A percentile compares a stretch with the other conserved stretches of the same genome.
Conservation (phyloP, 306 rosid species). For the Rosa chinensis region DNA sequence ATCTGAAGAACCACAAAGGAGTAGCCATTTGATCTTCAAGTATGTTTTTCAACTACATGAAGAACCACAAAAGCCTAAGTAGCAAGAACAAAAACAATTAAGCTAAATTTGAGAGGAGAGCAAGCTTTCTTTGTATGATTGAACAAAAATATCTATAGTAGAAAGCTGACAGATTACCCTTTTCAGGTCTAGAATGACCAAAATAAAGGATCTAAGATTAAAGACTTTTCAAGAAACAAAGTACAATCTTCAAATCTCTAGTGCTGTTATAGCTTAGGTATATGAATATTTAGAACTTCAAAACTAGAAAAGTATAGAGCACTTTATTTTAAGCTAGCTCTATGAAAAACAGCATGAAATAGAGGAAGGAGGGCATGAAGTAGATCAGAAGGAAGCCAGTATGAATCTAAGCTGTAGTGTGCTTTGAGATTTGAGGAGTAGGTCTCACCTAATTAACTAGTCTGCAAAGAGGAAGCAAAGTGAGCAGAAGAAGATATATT, state of each 20-base stretch:
- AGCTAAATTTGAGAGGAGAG: conserved; percentile 5
- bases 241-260: too few relatives aligned
- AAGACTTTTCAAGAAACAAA: too few relatives aligned
- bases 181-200: too few relatives aligned
- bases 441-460: conserved; percentile 23
- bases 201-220: too few relatives aligned
- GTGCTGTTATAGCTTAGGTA: background rate
- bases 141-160: background rate
- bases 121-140: conserved; percentile 17
- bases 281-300: background rate
- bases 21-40: background rate
- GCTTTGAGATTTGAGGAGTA: conserved; percentile 23
- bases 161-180: too few relatives aligned
- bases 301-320: conserved; percentile 3
- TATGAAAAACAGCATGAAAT: conserved; percentile 18
- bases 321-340: background rate
- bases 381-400: background rate
- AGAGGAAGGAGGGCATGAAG: background rate
- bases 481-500: background rate
- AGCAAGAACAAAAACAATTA: conserved; percentile 14
- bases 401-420: conserved; percentile 18
- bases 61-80: conserved; percentile 33
- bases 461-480: conserved; percentile 22
- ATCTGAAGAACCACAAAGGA: too few relatives aligned
- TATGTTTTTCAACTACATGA: conserved; percentile 48